phyloP scores from a whole-genome alignment of 768 basidiomycete species.

The Termitomyces sp. region DNA sequence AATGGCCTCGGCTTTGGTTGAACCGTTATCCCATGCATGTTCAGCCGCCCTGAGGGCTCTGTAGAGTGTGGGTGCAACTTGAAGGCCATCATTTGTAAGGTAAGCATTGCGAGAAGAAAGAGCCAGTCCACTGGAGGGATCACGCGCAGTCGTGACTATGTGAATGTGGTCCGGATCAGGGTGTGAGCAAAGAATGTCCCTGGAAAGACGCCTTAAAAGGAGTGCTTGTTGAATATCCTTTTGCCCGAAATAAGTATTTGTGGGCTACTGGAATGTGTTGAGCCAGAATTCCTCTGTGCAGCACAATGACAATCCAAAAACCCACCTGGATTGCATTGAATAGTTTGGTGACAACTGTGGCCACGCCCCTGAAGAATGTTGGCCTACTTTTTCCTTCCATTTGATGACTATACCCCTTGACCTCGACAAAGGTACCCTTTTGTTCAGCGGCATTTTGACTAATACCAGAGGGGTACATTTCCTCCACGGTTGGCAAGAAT shows the following conservation, averaged over 20 bases:
- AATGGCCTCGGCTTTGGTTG: slow-evolving; percentile 49
- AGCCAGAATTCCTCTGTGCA: neutral
- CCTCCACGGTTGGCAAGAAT: slow-evolving; percentile 73
- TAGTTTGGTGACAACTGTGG: slow-evolving; percentile 91
- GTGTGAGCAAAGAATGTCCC: slow-evolving; percentile 78
- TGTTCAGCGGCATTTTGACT: slow-evolving; percentile 70
- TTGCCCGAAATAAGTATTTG: slow-evolving; percentile 92
- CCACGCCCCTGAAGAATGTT: slow-evolving; percentile 92
- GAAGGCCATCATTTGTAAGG: slow-evolving; percentile 60
- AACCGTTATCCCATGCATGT: slow-evolving; percentile 48
- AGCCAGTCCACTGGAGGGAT: slow-evolving; percentile 64
- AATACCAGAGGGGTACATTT: slow-evolving; percentile 95
- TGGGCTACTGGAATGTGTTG: slow-evolving; percentile 54
- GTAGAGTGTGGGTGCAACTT: slow-evolving; percentile 64
- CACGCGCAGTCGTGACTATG: slow-evolving; percentile 84
- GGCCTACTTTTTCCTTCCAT: slow-evolving; percentile 92
- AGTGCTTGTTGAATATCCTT: slow-evolving; percentile 98
- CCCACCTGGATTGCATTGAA: slow-evolving; percentile 88
- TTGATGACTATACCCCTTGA: slow-evolving; percentile 86
- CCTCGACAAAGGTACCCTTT: slow-evolving; percentile 87
- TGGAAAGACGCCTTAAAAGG: slow-evolving; percentile 70
- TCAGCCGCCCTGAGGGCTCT: slow-evolving; percentile 63
- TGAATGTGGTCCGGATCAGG: slow-evolving; percentile 72
- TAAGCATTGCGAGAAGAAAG: slow-evolving; percentile 91
- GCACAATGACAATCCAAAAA: neutral